These are phyloP conservation scores for Ceratocystis alfenasii DNA, from an alignment of 2,329 filamentous ascomycete species.

Conservation along the genomic window DNA sequence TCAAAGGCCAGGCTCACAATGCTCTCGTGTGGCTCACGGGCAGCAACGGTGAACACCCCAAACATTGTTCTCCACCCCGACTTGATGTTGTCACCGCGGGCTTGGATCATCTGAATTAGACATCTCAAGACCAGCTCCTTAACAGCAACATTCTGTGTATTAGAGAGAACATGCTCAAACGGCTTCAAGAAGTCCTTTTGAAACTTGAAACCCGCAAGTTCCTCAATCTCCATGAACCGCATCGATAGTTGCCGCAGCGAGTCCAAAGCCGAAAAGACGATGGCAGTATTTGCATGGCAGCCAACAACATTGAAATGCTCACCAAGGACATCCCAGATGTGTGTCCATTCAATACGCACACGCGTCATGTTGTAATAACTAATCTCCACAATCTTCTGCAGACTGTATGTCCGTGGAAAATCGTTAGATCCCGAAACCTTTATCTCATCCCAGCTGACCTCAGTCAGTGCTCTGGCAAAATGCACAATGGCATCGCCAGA, in stretches of 20 bases:
- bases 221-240: conserved; percentile 97
- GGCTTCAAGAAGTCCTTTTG: conserved; percentile 98
- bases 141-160: conserved; percentile 79
- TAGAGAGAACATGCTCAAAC: conserved; percentile 93
- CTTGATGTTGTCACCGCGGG: conserved; percentile 87
- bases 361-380: conserved; percentile 99
- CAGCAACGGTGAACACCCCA: conserved; percentile 92
- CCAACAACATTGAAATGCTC: conserved; percentile 98
- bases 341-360: conserved; percentile 96
- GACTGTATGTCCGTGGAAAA: conserved; percentile 86
- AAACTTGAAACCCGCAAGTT: conserved; percentile 97
- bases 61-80: conserved; percentile 99
- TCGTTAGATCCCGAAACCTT: conserved; percentile 94
- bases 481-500: conserved; percentile 90
- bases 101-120: conserved; percentile 98
- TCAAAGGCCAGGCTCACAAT: conserved; percentile 94
- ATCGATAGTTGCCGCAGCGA: conserved; percentile 91
- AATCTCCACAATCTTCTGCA: conserved; percentile 97
- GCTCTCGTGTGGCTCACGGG: conserved; percentile 80
- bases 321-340: conserved; percentile 94
- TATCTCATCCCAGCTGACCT: conserved; percentile 98
- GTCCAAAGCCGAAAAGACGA: conserved; percentile 95
- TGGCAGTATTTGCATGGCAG: conserved; percentile 88
- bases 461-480: conserved; percentile 82
- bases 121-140: conserved; percentile 97